phyloP scores from a whole-genome alignment of 495 filamentous ascomycete genomes.

The Penicillium fimorum region DNA sequence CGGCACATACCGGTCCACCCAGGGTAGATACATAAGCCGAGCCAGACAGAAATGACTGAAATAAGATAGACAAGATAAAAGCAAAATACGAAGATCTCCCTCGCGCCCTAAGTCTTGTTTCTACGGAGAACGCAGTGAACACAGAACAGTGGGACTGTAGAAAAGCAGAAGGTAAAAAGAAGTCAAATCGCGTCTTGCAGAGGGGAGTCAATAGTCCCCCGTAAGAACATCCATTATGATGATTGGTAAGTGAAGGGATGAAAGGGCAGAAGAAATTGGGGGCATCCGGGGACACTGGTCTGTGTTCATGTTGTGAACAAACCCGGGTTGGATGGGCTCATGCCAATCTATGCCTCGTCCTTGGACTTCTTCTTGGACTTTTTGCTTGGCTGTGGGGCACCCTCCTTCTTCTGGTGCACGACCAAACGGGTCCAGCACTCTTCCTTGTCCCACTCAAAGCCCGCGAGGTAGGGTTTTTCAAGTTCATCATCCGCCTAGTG shows the following conservation, averaged over 20 bases:
- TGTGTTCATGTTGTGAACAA: background rate
- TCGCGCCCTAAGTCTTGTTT: constrained; percentile 31
- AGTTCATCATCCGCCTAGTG: constrained; percentile 83
- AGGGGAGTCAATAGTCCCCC: constrained; percentile 11
- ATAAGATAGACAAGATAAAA: constrained; percentile 12
- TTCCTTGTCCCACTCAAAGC: constrained; percentile 94
- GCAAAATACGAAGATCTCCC: constrained; percentile 22
- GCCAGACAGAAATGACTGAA: constrained; percentile 5
- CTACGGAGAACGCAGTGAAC: constrained; percentile 26
- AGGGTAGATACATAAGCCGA: constrained; percentile 8
- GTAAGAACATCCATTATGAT: constrained; percentile 6
- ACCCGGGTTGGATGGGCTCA: background rate
- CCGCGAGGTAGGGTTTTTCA: constrained; percentile 73
- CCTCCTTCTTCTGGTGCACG: constrained; percentile 78
- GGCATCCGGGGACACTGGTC: background rate
- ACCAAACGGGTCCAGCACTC: constrained; percentile 73
- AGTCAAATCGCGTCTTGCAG: constrained; percentile 2
- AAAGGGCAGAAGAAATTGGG: background rate
- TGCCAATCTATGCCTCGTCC: constrained; percentile 38
- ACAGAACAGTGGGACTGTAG: constrained; percentile 17
- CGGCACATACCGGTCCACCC: constrained; percentile 9
- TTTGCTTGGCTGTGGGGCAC: constrained; percentile 50
- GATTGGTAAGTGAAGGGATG: background rate
- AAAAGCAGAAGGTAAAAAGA: constrained; percentile 11
- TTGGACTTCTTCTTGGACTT: constrained; percentile 68